These are phyloP conservation scores for Heliosperma pusillum DNA, from an alignment of 148 eudicot species.

Conservation along the genomic window DNA sequence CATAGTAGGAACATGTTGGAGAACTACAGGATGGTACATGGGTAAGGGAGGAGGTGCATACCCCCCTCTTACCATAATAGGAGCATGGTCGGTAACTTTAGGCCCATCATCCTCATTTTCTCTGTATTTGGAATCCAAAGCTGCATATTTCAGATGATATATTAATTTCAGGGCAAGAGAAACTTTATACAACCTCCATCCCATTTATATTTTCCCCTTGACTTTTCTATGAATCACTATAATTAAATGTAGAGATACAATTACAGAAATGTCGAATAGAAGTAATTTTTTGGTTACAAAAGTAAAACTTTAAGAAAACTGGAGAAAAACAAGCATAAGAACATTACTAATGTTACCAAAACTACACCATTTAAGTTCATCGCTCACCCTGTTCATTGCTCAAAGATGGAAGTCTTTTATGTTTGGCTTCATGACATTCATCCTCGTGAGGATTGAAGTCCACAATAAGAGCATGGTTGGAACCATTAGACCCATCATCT, in stretches of 20 bases:
- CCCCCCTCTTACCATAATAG: not conserved
- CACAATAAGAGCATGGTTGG: not conserved
- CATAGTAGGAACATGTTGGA: constrained; percentile 24
- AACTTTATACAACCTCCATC: not conserved
- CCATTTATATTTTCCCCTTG: not conserved
- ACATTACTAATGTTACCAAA: not conserved
- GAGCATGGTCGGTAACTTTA: not conserved
- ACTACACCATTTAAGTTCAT: not conserved
- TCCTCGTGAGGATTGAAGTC: not conserved
- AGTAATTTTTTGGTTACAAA: not conserved
- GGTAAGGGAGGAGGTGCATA: constrained; percentile 16
- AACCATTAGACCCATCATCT: not conserved
- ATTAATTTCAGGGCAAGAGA: not conserved
- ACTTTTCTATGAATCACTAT: not conserved
- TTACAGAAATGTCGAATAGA: not conserved
- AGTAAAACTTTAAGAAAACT: not conserved
- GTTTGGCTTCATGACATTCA: not conserved
- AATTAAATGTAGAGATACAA: not conserved
- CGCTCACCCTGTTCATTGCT: not conserved
- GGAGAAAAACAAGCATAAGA: not conserved
- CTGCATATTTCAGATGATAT: not conserved
- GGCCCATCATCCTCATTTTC: not conserved
- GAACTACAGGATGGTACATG: constrained; percentile 12
- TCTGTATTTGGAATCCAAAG: not conserved
- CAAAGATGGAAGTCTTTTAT: not conserved